These are phyloP conservation scores for Colletotrichum limetticola DNA, from an alignment of 2,329 filamentous ascomycete genomes.

Conservation along the genomic window DNA sequence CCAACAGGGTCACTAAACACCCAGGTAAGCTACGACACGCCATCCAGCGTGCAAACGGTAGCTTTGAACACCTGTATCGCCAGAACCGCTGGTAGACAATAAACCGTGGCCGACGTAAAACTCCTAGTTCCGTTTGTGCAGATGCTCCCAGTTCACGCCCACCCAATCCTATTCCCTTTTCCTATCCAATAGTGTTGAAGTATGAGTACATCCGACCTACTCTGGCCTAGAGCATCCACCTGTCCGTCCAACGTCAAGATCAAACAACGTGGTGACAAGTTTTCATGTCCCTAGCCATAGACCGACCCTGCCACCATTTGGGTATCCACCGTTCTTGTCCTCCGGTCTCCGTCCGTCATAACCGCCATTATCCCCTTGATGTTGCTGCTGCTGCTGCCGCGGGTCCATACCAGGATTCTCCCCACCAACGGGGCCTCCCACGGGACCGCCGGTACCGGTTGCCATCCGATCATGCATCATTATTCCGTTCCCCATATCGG, in stretches of 20 bases:
- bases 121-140: neutral
- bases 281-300: conserved; percentile 27
- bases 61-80: neutral
- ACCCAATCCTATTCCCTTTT: conserved; percentile 4
- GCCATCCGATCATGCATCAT: conserved; percentile 23
- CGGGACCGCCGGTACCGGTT: conserved; percentile 1
- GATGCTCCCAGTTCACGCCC: conserved; percentile 3
- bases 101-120: neutral
- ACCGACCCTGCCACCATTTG: conserved; percentile 32
- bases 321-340: conserved; percentile 23
- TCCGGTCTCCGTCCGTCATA: conserved; percentile 13
- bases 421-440: conserved; percentile 2
- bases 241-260: neutral
- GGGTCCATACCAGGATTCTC: neutral
- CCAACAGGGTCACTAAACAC: no score
- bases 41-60: neutral
- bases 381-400: conserved; percentile 22
- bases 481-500: conserved; percentile 6
- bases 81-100: neutral
- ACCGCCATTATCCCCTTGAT: neutral
- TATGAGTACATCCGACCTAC: conserved; percentile 9
- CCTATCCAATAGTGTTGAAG: neutral
- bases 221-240: neutral
- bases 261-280: no score
- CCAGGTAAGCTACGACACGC: no score